These are phyloP conservation scores for Clonostachys solani DNA, from an alignment of 2,329 filamentous ascomycete genomes.

Conservation along the genomic window DNA sequence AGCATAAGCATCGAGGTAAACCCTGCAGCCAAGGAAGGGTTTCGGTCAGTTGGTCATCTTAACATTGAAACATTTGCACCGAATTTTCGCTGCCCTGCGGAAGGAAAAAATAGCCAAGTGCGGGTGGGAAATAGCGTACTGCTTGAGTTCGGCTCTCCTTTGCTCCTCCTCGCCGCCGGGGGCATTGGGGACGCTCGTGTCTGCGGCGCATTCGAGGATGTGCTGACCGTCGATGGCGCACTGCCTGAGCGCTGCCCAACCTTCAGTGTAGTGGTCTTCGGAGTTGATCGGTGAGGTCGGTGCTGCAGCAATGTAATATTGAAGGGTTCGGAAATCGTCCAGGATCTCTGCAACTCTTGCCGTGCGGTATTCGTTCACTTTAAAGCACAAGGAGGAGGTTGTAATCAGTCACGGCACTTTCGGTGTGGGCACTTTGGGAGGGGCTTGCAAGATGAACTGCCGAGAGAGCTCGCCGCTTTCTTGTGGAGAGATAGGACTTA, in stretches of 20 bases:
- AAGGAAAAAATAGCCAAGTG: not conserved
- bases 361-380: conserved; percentile 58
- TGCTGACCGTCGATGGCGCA: conserved; percentile 59
- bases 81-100: not conserved
- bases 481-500: too few species aligned
- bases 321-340: conserved; percentile 56
- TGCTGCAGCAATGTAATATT: conserved; percentile 56
- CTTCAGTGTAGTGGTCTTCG: conserved; percentile 60
- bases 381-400: not conserved
- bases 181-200: conserved; percentile 51
- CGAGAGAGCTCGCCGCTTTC: too few species aligned
- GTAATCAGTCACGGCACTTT: not conserved
- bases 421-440: too few species aligned
- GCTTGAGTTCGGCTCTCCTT: conserved; percentile 56
- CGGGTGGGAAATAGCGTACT: conserved; percentile 30
- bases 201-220: conserved; percentile 61
- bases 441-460: too few species aligned
- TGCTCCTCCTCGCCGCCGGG: conserved; percentile 55
- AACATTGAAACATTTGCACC: not conserved
- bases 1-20: conserved; percentile 55
- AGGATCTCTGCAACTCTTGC: conserved; percentile 59
- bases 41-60: too few species aligned
- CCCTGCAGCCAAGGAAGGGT: conserved; percentile 25
- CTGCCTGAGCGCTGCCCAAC: conserved; percentile 58
- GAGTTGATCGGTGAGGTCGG: conserved; percentile 48